Conservation (phyloP, 345 rosid genomes). For the Eucalyptus sideroxylon region DNA sequence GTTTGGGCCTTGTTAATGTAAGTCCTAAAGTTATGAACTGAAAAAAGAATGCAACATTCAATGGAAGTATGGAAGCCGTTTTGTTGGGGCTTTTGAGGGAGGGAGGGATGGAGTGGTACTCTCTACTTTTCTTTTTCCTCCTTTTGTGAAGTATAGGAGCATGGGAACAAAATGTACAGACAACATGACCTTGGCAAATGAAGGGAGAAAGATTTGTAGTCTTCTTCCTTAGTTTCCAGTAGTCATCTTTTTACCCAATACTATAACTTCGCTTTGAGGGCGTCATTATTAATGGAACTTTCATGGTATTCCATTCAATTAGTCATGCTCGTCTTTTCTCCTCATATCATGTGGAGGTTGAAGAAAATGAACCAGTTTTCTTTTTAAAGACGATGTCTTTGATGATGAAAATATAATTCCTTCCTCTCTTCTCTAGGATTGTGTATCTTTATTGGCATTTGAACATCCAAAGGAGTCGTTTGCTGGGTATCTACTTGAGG, state of each 20-base stretch:
- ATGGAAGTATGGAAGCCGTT: background rate
- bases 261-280: background rate
- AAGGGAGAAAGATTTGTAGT: background rate
- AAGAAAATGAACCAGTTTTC: background rate
- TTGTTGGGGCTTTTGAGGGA: background rate
- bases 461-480: conserved; percentile 59
- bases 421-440: conserved; percentile 35
- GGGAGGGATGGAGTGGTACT: background rate
- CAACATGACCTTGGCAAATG: background rate
- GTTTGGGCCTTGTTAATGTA: background rate
- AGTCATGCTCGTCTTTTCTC: background rate
- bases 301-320: background rate
- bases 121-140: background rate
- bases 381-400: background rate
- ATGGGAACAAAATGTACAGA: background rate
- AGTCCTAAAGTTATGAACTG: background rate
- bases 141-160: background rate
- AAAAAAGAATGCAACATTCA: background rate
- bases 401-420: background rate
- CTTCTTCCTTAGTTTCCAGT: background rate
- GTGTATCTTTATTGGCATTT: conserved; percentile 76
- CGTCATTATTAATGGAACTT: background rate
- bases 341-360: background rate
- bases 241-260: background rate
- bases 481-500: conserved; percentile 62